A percentile compares a stretch with the other conserved stretches of the same genome.
phyloP scores from a whole-genome alignment of 1,284 basidiomycete species.

The Boletellus sp. region DNA sequence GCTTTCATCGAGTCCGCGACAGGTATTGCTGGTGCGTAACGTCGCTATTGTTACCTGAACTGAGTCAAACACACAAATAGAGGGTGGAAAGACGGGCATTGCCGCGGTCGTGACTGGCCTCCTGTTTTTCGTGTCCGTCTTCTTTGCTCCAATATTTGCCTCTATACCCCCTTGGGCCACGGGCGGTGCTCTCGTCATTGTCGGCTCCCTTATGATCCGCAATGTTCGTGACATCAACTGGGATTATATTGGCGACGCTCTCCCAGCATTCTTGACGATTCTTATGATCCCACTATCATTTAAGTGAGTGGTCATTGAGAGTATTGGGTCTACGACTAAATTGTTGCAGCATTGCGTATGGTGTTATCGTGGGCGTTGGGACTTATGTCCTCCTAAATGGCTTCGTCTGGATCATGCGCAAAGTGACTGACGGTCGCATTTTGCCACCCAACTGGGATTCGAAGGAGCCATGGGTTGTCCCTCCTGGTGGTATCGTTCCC shows the following conservation, averaged over 20 bases:
- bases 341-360: slow-evolving; percentile 77
- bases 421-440: slow-evolving; percentile 56
- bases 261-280: slow-evolving; percentile 80
- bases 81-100: slow-evolving; percentile 87
- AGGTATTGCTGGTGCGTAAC: slow-evolving; percentile 58
- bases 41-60: background rate
- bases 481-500: slow-evolving; percentile 66
- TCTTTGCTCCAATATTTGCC: slow-evolving; percentile 89
- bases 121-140: slow-evolving; percentile 82
- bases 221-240: slow-evolving; percentile 88
- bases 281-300: slow-evolving; percentile 77
- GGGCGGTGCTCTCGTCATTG: slow-evolving; percentile 82
- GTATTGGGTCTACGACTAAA: slow-evolving; percentile 15
- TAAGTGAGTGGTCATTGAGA: slow-evolving; percentile 47
- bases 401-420: slow-evolving; percentile 57
- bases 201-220: slow-evolving; percentile 86
- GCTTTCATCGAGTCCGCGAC: slow-evolving; percentile 85
- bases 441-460: slow-evolving; percentile 64
- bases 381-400: slow-evolving; percentile 77
- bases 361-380: slow-evolving; percentile 77
- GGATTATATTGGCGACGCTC: slow-evolving; percentile 82
- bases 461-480: slow-evolving; percentile 66
- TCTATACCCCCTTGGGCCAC: slow-evolving; percentile 88
- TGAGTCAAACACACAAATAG: slow-evolving; percentile 33
- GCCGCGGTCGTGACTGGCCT: slow-evolving; percentile 75